phyloP scores from a whole-genome alignment of 1,284 basidiomycete genomes.

The Sporisorium graminicola region DNA sequence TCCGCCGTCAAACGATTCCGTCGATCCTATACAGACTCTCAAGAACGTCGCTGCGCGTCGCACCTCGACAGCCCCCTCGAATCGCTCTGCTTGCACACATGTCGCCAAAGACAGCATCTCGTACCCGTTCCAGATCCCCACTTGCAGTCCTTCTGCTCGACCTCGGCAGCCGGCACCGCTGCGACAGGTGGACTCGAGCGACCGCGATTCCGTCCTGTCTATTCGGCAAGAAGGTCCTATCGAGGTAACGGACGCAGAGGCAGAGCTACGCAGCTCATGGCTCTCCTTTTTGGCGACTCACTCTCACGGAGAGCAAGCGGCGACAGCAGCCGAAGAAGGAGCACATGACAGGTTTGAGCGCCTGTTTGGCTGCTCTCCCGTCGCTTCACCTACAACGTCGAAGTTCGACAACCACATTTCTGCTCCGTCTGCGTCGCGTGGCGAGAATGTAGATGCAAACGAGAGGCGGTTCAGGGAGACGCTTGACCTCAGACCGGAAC shows the following conservation, averaged over 20 bases:
- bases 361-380: slow-evolving; percentile 44
- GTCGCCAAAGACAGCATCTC: slow-evolving; percentile 42
- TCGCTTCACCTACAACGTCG: slow-evolving; percentile 21
- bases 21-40: neutral
- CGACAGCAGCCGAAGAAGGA: slow-evolving; percentile 3
- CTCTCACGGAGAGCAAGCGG: slow-evolving; percentile 5
- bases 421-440: neutral
- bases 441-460: neutral
- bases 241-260: too few relatives aligned
- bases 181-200: neutral
- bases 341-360: slow-evolving; percentile 33
- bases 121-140: slow-evolving; percentile 35
- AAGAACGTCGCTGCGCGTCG: neutral
- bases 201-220: slow-evolving; percentile 14
- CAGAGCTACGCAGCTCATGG: slow-evolving; percentile 28
- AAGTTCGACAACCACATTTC: slow-evolving; percentile 2
- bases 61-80: slow-evolving; percentile 6
- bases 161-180: slow-evolving; percentile 18
- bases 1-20: neutral
- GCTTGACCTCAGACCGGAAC: slow-evolving; percentile 15
- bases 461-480: slow-evolving; percentile 20
- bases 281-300: slow-evolving; percentile 29
- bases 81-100: slow-evolving; percentile 9
- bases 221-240: neutral
- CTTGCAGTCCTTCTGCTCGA: neutral